These are phyloP conservation scores for Shiraia sp. DNA, from an alignment of 2,329 filamentous ascomycete genomes.

Conservation along the genomic window DNA sequence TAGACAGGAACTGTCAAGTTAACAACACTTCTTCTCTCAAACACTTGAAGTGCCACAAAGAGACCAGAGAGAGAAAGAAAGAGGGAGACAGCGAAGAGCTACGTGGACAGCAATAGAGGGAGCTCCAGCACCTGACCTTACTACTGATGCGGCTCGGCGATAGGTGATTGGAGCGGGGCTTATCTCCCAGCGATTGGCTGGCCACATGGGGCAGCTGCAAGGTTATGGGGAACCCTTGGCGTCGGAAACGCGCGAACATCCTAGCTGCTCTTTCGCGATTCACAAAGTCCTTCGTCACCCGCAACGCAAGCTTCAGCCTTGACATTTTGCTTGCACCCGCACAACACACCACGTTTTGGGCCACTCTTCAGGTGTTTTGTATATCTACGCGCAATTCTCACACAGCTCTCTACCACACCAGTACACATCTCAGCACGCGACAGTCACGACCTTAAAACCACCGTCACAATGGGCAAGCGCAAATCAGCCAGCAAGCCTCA, in stretches of 20 bases:
- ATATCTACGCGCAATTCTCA: neutral
- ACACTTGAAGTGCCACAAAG: constrained; percentile 9
- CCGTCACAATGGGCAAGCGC: constrained; percentile 71
- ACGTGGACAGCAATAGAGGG: constrained; percentile 18
- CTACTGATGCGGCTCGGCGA: constrained; percentile 20
- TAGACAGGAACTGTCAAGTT: neutral
- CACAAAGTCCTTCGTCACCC: constrained; percentile 9
- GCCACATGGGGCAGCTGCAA: constrained; percentile 33
- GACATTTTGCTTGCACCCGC: neutral
- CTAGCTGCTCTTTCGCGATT: constrained; percentile 11
- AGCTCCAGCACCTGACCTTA: constrained; percentile 15
- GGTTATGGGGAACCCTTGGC: constrained; percentile 23
- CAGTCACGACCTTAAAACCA: no score
- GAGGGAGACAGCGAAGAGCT: constrained; percentile 12
- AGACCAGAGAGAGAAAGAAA: constrained; percentile 13
- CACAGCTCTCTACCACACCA: neutral
- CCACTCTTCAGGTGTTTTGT: no score
- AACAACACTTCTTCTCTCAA: constrained; percentile 12
- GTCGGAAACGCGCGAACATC: constrained; percentile 21
- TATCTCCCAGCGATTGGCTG: constrained; percentile 28
- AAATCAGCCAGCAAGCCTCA: constrained; percentile 82
- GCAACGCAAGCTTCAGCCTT: neutral
- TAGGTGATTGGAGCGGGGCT: constrained; percentile 34
- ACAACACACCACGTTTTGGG: neutral
- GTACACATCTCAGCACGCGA: no score